phyloP scores from a whole-genome alignment of 176 grass and related monocot species.

The Aechmea fasciata region DNA sequence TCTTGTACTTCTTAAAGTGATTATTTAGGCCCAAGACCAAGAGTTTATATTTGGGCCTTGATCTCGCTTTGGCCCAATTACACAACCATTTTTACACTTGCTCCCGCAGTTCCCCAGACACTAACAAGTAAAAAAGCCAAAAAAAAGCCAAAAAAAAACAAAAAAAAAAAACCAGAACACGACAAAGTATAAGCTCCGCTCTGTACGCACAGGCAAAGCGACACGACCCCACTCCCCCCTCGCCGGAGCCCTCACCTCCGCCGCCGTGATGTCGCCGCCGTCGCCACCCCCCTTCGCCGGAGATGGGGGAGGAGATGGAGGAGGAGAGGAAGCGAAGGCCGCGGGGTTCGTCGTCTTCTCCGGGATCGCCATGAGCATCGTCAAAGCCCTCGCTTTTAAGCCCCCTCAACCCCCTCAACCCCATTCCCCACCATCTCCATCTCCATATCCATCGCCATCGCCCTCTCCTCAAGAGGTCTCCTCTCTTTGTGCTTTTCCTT shows the following conservation, averaged over 20 bases:
- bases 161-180: too few species aligned
- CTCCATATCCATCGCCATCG: not conserved
- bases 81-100: too few species aligned
- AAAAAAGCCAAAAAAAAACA: too few species aligned
- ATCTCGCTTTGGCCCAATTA: too few species aligned
- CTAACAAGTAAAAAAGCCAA: too few species aligned
- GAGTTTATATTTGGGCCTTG: too few species aligned
- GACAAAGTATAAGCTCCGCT: too few species aligned
- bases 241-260: not conserved
- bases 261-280: not conserved
- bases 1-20: too few species aligned
- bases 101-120: too few species aligned
- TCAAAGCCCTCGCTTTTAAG: not conserved
- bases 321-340: not conserved
- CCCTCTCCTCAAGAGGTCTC: not conserved
- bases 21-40: too few species aligned
- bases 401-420: not conserved
- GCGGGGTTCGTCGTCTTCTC: conserved; percentile 1
- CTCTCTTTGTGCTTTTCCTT: not conserved
- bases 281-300: not conserved
- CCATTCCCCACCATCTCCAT: conserved; percentile 1
- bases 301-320: not conserved
- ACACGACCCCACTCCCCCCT: not conserved
- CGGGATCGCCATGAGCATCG: not conserved
- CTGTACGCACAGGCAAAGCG: not conserved